phyloP scores from a whole-genome alignment of 768 basidiomycete species.

The Gelatoporia subvermispora region DNA sequence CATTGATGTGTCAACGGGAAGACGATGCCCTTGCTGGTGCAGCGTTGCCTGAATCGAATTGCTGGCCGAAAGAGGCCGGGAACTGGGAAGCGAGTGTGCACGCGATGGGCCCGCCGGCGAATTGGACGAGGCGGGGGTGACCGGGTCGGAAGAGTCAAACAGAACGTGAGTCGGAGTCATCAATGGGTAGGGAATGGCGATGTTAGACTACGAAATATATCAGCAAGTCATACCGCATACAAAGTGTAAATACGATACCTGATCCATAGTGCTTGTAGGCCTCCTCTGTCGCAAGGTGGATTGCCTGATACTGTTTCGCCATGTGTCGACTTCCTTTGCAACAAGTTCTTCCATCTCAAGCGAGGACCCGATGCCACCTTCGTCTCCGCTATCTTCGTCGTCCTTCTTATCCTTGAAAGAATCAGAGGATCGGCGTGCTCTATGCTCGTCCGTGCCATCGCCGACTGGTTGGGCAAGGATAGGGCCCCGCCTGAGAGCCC shows the following conservation, averaged over 20 bases:
- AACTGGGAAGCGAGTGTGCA: neutral
- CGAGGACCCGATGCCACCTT: conserved; percentile 14
- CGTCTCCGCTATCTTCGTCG: conserved; percentile 7
- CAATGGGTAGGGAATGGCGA: conserved; percentile 40
- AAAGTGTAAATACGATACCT: conserved; percentile 33
- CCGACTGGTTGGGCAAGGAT: conserved; percentile 10
- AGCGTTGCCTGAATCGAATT: neutral
- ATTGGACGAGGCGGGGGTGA: conserved; percentile 3
- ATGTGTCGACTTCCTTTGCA: conserved; percentile 46
- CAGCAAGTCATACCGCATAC: neutral
- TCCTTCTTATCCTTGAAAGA: conserved; percentile 2
- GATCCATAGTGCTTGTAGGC: conserved; percentile 36
- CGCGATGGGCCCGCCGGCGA: neutral
- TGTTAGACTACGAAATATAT: conserved; percentile 35
- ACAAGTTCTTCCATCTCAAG: conserved; percentile 52
- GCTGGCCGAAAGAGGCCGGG: conserved; percentile 5
- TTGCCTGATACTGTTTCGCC: conserved; percentile 41
- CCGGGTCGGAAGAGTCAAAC: conserved; percentile 29
- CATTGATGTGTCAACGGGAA: neutral
- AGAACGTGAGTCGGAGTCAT: conserved; percentile 47
- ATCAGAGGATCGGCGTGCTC: conserved; percentile 1
- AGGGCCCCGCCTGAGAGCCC: conserved; percentile 21
- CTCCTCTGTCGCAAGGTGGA: conserved; percentile 18
- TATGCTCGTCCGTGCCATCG: conserved; percentile 13
- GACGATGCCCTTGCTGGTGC: neutral